phyloP scores from a whole-genome alignment of 108 stramenopile genomes.

The Chaetoceros tenuissimus region DNA sequence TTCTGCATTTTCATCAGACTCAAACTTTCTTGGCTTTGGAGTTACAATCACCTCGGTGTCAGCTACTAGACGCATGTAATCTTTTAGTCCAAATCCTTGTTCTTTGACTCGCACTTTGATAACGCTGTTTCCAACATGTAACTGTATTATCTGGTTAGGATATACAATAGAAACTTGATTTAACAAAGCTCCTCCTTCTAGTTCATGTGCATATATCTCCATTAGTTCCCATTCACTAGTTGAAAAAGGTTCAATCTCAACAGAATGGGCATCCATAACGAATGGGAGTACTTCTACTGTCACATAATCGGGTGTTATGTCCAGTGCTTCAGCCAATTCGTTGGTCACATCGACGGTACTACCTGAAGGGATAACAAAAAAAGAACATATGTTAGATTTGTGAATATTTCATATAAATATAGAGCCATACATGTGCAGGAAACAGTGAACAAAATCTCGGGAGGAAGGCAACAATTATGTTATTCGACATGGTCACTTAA shows the following conservation, averaged over 20 bases:
- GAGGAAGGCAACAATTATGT: constrained; percentile 15
- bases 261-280: constrained; percentile 23
- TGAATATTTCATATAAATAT: not conserved
- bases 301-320: constrained; percentile 16
- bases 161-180: constrained; percentile 64
- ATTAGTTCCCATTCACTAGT: constrained; percentile 70
- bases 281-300: constrained; percentile 32
- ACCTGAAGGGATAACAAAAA: constrained; percentile 28
- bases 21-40: constrained; percentile 59
- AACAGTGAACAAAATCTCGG: too few species aligned
- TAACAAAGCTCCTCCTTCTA: constrained; percentile 58
- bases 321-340: constrained; percentile 28
- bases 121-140: constrained; percentile 20
- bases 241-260: constrained; percentile 53
- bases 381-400: not conserved
- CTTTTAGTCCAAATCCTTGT: not conserved
- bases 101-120: constrained; percentile 27
- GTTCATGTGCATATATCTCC: constrained; percentile 44
- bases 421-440: too few species aligned
- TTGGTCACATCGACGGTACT: constrained; percentile 25
- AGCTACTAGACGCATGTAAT: constrained; percentile 41
- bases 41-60: constrained; percentile 62
- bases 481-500: constrained; percentile 6
- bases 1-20: constrained; percentile 1
- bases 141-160: constrained; percentile 33